These are phyloP conservation scores for Aspergillus proliferans DNA, from an alignment of 2,329 filamentous ascomycete species.

Conservation along the genomic window DNA sequence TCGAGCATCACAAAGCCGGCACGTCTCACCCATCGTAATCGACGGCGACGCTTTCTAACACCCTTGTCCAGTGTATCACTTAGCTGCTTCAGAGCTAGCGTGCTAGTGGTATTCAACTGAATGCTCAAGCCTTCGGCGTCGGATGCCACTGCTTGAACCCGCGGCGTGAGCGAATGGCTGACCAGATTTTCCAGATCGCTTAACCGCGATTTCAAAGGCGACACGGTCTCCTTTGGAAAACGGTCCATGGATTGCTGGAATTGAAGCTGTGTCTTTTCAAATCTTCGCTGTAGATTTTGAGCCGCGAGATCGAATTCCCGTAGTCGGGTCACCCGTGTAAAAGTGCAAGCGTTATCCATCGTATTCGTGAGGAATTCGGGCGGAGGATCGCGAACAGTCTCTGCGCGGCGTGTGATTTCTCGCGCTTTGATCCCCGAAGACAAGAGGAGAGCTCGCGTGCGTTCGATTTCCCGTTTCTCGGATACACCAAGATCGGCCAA, in stretches of 20 bases:
- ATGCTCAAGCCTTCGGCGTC: constrained; percentile 72
- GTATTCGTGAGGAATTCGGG: constrained; percentile 30
- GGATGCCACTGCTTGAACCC: constrained; percentile 64
- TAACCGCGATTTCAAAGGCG: constrained; percentile 40
- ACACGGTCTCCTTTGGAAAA: constrained; percentile 43
- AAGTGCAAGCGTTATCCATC: constrained; percentile 20
- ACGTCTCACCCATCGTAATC: constrained; percentile 69
- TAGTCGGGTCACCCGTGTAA: constrained; percentile 40
- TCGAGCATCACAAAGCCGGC: constrained; percentile 77
- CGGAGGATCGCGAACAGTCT: constrained; percentile 37
- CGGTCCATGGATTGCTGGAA: constrained; percentile 40
- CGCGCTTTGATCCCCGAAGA: constrained; percentile 85
- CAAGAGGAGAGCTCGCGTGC: constrained; percentile 69
- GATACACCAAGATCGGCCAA: constrained; percentile 36
- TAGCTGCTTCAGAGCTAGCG: constrained; percentile 73
- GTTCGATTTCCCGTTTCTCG: constrained; percentile 68
- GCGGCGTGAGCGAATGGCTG: constrained; percentile 46
- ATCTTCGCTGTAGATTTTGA: constrained; percentile 43
- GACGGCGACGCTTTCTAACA: constrained; percentile 65
- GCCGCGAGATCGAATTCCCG: constrained; percentile 52
- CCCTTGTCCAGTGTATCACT: constrained; percentile 65
- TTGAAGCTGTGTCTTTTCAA: constrained; percentile 40
- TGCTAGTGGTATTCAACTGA: constrained; percentile 69
- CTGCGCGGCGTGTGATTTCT: constrained; percentile 65
- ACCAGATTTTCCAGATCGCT: constrained; percentile 42